These are phyloP conservation scores for Fonsecaea erecta DNA, from an alignment of 2,329 filamentous ascomycete genomes.

Conservation along the genomic window DNA sequence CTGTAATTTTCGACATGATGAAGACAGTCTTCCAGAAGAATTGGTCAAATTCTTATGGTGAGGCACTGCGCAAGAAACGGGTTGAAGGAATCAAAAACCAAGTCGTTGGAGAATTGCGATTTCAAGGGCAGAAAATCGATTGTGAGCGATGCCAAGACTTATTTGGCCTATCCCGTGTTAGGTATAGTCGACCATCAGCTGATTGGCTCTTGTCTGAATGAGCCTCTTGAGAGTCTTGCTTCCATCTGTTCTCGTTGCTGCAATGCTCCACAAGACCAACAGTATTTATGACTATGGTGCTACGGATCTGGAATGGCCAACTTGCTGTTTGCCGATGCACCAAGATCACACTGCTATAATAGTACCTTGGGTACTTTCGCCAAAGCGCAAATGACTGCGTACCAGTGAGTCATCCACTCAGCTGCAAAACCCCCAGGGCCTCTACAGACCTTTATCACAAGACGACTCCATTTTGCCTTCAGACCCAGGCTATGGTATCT, in stretches of 20 bases:
- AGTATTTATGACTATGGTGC: neutral
- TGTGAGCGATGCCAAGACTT: constrained; percentile 20
- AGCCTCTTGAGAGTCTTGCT: neutral
- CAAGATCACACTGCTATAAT: neutral
- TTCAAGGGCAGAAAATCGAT: constrained; percentile 12
- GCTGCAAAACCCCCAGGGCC: neutral
- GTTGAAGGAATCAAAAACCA: neutral
- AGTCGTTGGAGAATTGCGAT: neutral
- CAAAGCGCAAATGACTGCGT: neutral
- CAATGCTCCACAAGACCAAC: neutral
- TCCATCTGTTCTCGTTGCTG: neutral
- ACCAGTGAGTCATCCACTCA: constrained; percentile 1
- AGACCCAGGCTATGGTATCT: neutral
- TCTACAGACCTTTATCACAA: neutral
- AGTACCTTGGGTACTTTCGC: neutral
- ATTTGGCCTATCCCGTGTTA: neutral
- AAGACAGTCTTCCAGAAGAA: constrained; percentile 85
- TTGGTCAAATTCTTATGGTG: constrained; percentile 71
- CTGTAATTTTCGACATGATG: constrained; percentile 64
- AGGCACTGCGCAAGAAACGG: constrained; percentile 56
- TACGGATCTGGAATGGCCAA: neutral
- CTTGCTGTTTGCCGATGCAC: neutral
- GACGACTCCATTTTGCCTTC: neutral
- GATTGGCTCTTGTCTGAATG: neutral
- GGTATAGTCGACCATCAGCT: neutral